A percentile compares a stretch with the other conserved stretches of the same genome.
Evolutionary conservation across 768 basidiomycete genomes (phyloP).

Genomic region (Trametes cinnabarina): DNA sequence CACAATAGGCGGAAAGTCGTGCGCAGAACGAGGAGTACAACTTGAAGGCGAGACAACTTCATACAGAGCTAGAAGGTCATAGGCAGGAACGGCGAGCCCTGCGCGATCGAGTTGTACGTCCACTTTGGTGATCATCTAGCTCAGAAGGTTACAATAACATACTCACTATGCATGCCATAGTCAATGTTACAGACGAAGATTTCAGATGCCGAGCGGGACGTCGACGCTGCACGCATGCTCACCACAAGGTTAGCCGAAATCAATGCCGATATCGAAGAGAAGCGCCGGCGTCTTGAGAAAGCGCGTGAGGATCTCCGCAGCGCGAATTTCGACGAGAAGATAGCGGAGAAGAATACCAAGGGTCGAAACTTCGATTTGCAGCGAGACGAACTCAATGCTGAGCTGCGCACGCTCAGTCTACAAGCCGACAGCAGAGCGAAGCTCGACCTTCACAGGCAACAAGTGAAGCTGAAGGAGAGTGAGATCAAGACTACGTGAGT

Average conservation of each 20-base stretch:
- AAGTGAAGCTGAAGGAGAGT: slow-evolving; percentile 58
- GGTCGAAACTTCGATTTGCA: slow-evolving; percentile 63
- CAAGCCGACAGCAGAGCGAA: slow-evolving; percentile 83
- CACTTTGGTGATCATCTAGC: not conserved
- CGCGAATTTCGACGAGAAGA: slow-evolving; percentile 62
- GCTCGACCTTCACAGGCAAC: slow-evolving; percentile 69
- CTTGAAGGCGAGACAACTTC: slow-evolving; percentile 53
- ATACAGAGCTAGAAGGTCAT: slow-evolving; percentile 50
- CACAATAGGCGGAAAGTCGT: slow-evolving; percentile 50
- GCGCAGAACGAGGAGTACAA: slow-evolving; percentile 65
- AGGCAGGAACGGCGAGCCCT: slow-evolving; percentile 52
- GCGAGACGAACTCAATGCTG: slow-evolving; percentile 66
- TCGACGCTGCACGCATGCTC: slow-evolving; percentile 57
- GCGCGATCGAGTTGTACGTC: slow-evolving; percentile 57
- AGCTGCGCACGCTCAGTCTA: slow-evolving; percentile 65
- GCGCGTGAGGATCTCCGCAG: slow-evolving; percentile 55
- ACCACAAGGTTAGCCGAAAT: slow-evolving; percentile 53
- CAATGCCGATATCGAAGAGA: slow-evolving; percentile 67
- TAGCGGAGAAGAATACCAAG: slow-evolving; percentile 53
- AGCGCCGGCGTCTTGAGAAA: slow-evolving; percentile 57
- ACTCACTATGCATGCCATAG: slow-evolving; percentile 11
- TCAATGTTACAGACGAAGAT: slow-evolving; percentile 45
- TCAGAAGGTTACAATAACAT: not conserved
- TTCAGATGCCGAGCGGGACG: slow-evolving; percentile 46
- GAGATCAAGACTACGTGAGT: slow-evolving; percentile 72